A percentile compares a stretch with the other conserved stretches of the same genome.
Conservation (phyloP, 257 asterid genomes). For the Cordia subcordata region DNA sequence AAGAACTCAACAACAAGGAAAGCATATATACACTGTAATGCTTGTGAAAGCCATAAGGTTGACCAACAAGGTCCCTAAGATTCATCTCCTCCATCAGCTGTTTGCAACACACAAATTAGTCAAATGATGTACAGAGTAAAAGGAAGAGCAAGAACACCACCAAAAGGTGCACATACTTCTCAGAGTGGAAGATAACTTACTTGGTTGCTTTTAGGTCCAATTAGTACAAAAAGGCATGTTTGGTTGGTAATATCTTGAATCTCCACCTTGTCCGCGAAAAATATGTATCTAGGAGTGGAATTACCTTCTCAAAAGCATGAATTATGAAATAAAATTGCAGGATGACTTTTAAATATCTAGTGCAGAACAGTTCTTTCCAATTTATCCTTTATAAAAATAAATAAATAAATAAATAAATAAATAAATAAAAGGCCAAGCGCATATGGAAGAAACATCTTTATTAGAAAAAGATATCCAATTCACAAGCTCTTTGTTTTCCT, state of each 20-base stretch:
- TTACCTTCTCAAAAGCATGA: background rate
- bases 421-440: background rate
- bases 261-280: slow-evolving; percentile 90
- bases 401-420: too few relatives aligned
- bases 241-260: slow-evolving; percentile 72
- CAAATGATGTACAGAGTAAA: slow-evolving; percentile 15
- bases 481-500: too few relatives aligned
- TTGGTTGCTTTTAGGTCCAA: slow-evolving; percentile 72
- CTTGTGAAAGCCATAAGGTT: slow-evolving; percentile 82
- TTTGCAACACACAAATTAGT: slow-evolving; percentile 24
- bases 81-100: slow-evolving; percentile 76
- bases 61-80: slow-evolving; percentile 74
- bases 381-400: too few relatives aligned
- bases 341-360: background rate
- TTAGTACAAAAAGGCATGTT: slow-evolving; percentile 71
- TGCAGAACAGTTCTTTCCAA: background rate
- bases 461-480: too few relatives aligned
- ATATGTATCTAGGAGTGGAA: slow-evolving; percentile 59
- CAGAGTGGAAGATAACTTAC: slow-evolving; percentile 34
- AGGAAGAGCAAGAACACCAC: background rate
- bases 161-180: slow-evolving; percentile 7
- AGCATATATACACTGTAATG: slow-evolving; percentile 66
- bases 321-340: background rate
- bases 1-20: background rate
- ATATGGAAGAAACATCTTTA: too few relatives aligned